A percentile compares a stretch with the other conserved stretches of the same genome.
Evolutionary conservation across 192 early-diverging fungal species (phyloP).

Genomic region (Pilaira anomala): DNA sequence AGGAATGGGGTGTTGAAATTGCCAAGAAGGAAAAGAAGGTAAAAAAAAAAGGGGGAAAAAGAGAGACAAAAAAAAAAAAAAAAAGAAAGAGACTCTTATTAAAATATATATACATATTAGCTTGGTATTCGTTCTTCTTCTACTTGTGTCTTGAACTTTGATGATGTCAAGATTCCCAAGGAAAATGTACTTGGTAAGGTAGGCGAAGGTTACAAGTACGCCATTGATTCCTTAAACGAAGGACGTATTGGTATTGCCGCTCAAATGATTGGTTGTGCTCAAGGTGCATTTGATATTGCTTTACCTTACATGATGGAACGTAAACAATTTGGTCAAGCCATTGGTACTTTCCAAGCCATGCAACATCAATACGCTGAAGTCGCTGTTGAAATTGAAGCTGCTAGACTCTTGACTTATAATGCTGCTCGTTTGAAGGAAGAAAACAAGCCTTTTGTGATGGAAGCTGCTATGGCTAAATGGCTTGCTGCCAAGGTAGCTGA

Average conservation of each 20-base stretch:
- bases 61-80: too few relatives aligned
- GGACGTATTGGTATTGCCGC: conserved; percentile 68
- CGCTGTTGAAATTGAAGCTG: conserved; percentile 94
- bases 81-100: too few relatives aligned
- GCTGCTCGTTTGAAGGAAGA: conserved; percentile 94
- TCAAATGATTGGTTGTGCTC: conserved; percentile 85
- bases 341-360: conserved; percentile 83
- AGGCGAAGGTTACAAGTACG: conserved; percentile 97
- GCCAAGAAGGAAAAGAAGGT: conserved; percentile 81
- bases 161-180: conserved; percentile 81
- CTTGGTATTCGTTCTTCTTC: conserved; percentile 96
- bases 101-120: conserved; percentile 40
- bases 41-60: too few relatives aligned
- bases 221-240: conserved; percentile 97
- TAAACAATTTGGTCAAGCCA: conserved; percentile 84
- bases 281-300: conserved; percentile 86
- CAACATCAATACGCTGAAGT: conserved; percentile 70
- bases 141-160: conserved; percentile 92
- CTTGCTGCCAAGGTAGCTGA: conserved; percentile 96
- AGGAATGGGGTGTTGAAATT: conserved; percentile 47
- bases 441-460: conserved; percentile 86
- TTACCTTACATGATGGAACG: conserved; percentile 92
- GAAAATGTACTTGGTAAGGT: conserved; percentile 88
- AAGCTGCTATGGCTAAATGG: conserved; percentile 98
- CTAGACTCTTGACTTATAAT: conserved; percentile 94